A percentile compares a stretch with the other conserved stretches of the same genome.
Evolutionary conservation across 768 basidiomycete species (phyloP).

Genomic region (Stropharia rugosoannulata): DNA sequence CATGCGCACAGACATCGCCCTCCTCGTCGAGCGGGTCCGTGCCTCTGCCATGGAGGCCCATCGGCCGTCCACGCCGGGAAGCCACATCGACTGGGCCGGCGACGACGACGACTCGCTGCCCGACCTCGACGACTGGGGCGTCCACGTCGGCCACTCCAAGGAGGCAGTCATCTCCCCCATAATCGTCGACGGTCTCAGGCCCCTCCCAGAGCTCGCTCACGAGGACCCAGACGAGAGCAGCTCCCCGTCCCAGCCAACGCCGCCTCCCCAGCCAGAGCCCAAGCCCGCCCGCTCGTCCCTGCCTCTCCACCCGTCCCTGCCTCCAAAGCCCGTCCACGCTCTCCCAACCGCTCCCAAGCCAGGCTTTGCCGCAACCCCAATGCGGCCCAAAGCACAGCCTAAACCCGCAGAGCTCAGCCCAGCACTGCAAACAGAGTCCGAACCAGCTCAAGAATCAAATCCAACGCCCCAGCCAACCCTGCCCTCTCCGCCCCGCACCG

Average conservation of each 20-base stretch:
- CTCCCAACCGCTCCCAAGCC: not conserved
- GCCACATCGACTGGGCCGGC: conserved; percentile 87
- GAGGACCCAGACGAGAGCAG: conserved; percentile 7
- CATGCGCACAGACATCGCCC: conserved; percentile 65
- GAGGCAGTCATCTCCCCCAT: conserved; percentile 64
- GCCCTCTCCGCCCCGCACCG: not conserved
- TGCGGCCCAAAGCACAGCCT: not conserved
- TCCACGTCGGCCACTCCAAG: conserved; percentile 42
- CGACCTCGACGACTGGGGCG: conserved; percentile 85
- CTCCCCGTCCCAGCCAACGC: conserved; percentile 12
- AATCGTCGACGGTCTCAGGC: conserved; percentile 58
- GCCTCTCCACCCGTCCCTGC: conserved; percentile 44
- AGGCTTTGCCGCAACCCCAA: not conserved
- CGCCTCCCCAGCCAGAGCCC: not conserved
- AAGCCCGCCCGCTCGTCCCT: conserved; percentile 10
- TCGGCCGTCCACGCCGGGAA: conserved; percentile 68
- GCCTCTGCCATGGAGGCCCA: conserved; percentile 69
- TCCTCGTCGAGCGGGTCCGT: conserved; percentile 75
- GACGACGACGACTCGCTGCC: conserved; percentile 84
- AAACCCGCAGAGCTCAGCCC: no score
- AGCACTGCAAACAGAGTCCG: no score
- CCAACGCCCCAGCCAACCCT: not conserved
- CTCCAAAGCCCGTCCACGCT: conserved; percentile 40
- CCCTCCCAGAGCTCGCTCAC: conserved; percentile 48
- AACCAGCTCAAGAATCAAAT: not conserved